Evolutionary conservation across 2,329 filamentous ascomycete genomes (phyloP), one percentile per base, ranked within the genome.

Genomic region (Fusarium humuli): DNA sequence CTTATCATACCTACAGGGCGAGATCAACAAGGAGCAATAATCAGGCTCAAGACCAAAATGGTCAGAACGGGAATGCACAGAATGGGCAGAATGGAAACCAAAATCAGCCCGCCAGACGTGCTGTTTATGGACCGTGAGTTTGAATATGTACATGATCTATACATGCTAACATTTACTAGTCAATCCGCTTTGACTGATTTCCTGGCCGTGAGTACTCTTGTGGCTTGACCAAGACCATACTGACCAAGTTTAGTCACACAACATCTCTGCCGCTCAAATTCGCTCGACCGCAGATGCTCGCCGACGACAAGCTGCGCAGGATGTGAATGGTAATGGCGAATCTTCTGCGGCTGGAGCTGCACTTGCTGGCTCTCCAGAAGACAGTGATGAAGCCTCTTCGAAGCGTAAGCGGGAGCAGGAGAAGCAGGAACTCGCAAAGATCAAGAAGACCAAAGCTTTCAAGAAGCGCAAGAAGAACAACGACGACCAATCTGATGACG

Each of bases 231-330:
- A 13, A 30, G 10, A 8, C 16, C 9, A 9, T 57, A 46, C 74
- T 80, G 49, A 80, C 57, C 34, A 37, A 7, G 20, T 14, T 29
- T 34, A 91, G 87, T 88, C 91, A 4, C 90, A 92, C 78, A 93
- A 93, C 73, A 94, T 94, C 70, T 92, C 88, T 23, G 86, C 87
- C 4, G 78, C 82, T 29, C 83, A 87, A 62, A 89, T 89, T 60
- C 82, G 84, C 37, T 77, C 81, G 22, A 82, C 86, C 66, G 85
- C 85, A 20, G 82, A 85, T 32, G 77, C 79, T 37, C 82, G 87
- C 48, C 81, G 84, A 54, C 83, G 86, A 57, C 74, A 77, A 62
- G 79, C 79, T 29, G 75, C 73, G 7, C 65, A 70, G 11, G 67
- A 70, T 22, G 73, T 74, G 34, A 67, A 75, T 27, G 71, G 65